These are phyloP conservation scores for Solanum hybrid DNA, from an alignment of 305 asterid genomes.

Conservation along the genomic window DNA sequence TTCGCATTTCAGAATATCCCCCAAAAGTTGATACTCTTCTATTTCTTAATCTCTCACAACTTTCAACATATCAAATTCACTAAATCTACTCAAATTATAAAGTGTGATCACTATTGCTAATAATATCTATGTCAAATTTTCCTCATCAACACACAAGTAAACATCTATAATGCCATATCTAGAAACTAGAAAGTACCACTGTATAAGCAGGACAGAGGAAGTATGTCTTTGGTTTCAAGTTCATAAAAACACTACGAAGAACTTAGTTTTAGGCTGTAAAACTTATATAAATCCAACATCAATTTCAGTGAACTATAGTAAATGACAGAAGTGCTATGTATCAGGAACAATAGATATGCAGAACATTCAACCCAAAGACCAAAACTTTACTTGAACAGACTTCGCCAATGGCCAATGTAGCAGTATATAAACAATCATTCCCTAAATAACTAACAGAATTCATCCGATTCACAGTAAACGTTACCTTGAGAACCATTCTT, in stretches of 20 bases:
- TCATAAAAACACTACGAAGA: neutral
- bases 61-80: neutral
- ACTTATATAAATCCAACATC: neutral
- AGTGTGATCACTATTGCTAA: neutral
- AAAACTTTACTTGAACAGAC: neutral
- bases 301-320: neutral
- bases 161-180: neutral
- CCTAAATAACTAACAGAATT: neutral
- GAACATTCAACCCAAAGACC: neutral
- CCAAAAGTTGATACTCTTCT: neutral
- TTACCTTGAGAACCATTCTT: constrained; percentile 46
- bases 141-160: neutral
- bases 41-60: neutral
- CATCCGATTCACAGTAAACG: neutral
- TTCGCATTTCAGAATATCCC: neutral
- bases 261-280: neutral
- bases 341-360: neutral
- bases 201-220: neutral
- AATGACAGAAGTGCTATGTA: neutral
- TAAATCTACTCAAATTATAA: neutral
- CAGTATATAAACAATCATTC: neutral
- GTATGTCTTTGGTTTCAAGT: neutral
- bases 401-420: neutral
- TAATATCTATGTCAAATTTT: neutral
- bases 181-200: neutral